Base-by-base conservation (phyloP, 192 early-diverging fungal genomes). In the Globomyces pollinis-pini region DNA sequence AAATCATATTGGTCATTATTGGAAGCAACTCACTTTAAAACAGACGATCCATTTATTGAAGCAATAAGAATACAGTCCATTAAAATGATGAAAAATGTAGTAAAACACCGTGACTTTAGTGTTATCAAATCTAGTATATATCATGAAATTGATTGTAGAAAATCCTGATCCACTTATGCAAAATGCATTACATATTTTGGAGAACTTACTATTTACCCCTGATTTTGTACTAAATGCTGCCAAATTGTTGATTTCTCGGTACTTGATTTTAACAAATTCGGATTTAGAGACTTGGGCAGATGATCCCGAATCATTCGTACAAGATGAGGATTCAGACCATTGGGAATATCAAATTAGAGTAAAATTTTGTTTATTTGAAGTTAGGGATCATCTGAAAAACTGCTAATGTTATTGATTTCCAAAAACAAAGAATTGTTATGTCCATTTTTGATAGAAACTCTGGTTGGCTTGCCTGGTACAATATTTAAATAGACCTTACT, bases 221-320 rank as follows among this genome's bases (percentile, higher is more conserved):
- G 75, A 70, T 1, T 88, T 88, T 61, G 81, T 91, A 2, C 63
- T 68, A 28, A 67, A 69, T 28, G 80, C 80, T 54, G 75, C 81
- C n/a, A 78, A 91, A 61, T 74, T 78, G 15, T 70, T 96, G 15
- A 79, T 94, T 20, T 76, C 79, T 9, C 74, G 81, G 57, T 92
- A 90, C 32, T 69, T 96, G 60, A 67, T 83, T 15, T 67, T 91
- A 5, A 81, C 74, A 38, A 69, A 76, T 8, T 71, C 76, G 11
- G 91, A 94, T 68, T 65, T 91, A 51, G 75, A 76, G 28, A 64
- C 66, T 53, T 96, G 93, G 93, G 82, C 87, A 38, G 83, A 87
- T 4, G 84, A 86, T 60, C 89, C 94, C 3, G 94, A 96, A 69
- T 79, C 73, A 1, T 96, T 87, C 83, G 65, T 88, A 13, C 72